A percentile compares a stretch with the other conserved stretches of the same genome.
Evolutionary conservation across 345 rosid genomes (phyloP).

Genomic region (Chamaenerion angustifolium): DNA sequence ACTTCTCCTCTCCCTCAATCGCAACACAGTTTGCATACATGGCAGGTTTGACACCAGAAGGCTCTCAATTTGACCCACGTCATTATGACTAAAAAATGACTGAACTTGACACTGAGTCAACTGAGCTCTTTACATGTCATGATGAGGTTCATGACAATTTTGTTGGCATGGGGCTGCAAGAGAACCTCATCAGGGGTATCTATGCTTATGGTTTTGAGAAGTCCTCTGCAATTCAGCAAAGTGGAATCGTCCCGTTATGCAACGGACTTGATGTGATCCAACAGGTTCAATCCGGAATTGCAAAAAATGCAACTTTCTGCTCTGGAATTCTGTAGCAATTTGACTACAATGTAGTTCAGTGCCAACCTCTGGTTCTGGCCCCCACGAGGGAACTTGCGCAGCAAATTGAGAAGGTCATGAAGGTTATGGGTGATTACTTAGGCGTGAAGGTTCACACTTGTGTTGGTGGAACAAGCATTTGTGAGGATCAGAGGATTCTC

Average conservation of each 20-base stretch:
- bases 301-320: constrained; percentile 89
- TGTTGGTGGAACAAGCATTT: constrained; percentile 91
- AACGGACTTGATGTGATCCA: constrained; percentile 92
- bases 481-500: constrained; percentile 79
- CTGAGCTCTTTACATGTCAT: constrained; percentile 60
- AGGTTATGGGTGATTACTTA: constrained; percentile 82
- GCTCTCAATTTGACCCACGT: constrained; percentile 60
- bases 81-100: constrained; percentile 63
- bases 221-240: constrained; percentile 94
- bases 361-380: constrained; percentile 81
- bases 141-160: constrained; percentile 78
- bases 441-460: constrained; percentile 92
- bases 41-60: constrained; percentile 74
- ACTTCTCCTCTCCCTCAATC: too few species aligned
- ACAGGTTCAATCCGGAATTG: constrained; percentile 93
- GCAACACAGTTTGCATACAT: background rate
- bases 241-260: constrained; percentile 86
- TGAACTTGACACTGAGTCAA: constrained; percentile 38
- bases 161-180: constrained; percentile 71
- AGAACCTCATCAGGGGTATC: constrained; percentile 79
- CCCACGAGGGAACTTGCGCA: constrained; percentile 92
- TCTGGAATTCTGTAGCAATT: constrained; percentile 87
- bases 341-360: constrained; percentile 45
- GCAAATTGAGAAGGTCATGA: constrained; percentile 94
- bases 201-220: constrained; percentile 94